These are phyloP conservation scores for Diaporthe ampelina DNA, from an alignment of 2,329 filamentous ascomycete species.

Conservation along the genomic window DNA sequence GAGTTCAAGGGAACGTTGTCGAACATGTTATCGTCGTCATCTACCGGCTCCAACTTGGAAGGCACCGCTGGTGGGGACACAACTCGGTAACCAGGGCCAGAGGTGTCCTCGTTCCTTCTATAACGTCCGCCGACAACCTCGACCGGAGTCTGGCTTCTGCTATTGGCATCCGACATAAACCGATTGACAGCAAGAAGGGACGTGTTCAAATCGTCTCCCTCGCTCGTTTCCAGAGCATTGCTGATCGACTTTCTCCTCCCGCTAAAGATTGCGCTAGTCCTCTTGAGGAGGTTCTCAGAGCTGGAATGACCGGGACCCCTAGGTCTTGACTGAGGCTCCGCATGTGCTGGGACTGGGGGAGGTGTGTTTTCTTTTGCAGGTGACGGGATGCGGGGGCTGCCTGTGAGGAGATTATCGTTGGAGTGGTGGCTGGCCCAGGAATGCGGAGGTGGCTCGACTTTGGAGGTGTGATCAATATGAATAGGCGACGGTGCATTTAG, in stretches of 20 bases:
- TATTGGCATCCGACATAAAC: constrained; percentile 54
- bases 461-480: constrained; percentile 60
- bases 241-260: constrained; percentile 47
- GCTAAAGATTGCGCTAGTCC: constrained; percentile 48
- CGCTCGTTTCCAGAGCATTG: constrained; percentile 45
- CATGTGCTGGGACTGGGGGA: constrained; percentile 58
- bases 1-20: constrained; percentile 56
- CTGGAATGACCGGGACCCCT: constrained; percentile 40
- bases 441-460: constrained; percentile 62
- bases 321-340: constrained; percentile 20
- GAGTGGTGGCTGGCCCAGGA: constrained; percentile 67
- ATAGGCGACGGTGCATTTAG: constrained; percentile 62
- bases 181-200: constrained; percentile 63
- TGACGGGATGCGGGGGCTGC: constrained; percentile 52
- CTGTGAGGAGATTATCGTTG: constrained; percentile 62
- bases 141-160: constrained; percentile 45
- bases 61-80: constrained; percentile 51
- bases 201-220: constrained; percentile 66
- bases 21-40: constrained; percentile 69
- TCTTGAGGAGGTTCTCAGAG: constrained; percentile 51
- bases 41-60: constrained; percentile 50
- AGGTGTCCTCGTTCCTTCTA: constrained; percentile 57
- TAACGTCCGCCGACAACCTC: constrained; percentile 49
- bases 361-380: constrained; percentile 53
- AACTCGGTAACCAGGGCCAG: constrained; percentile 46